These are phyloP conservation scores for Chlamydomonas sp. DNA, from an alignment of 139 green algal genomes.

Conservation along the genomic window DNA sequence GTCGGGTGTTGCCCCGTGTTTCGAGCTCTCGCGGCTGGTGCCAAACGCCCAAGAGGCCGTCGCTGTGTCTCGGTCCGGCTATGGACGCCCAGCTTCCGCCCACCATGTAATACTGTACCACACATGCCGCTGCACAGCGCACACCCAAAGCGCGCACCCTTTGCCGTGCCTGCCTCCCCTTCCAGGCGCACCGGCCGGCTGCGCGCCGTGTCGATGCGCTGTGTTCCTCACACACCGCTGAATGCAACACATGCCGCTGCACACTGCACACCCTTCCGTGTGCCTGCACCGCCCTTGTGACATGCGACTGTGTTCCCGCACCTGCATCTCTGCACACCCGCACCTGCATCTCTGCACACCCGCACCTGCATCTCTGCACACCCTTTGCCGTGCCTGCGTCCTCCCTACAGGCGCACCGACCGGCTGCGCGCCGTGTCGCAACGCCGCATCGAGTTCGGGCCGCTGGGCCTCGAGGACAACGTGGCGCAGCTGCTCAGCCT, in stretches of 20 bases:
- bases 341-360: not conserved
- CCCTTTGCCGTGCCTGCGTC: not conserved
- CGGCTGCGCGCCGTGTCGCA: constrained; percentile 55
- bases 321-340: not conserved
- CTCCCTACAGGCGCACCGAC: constrained; percentile 5
- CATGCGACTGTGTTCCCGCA: not conserved
- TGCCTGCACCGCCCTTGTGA: too few species aligned
- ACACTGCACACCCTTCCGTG: too few species aligned
- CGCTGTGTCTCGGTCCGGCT: too few species aligned
- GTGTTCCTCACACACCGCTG: not conserved
- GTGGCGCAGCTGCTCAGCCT: constrained; percentile 71
- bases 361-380: not conserved
- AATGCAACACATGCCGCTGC: not conserved
- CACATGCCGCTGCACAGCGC: not conserved
- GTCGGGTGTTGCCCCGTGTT: too few species aligned
- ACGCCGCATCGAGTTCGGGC: constrained; percentile 59
- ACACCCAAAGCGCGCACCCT: not conserved
- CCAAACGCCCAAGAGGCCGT: too few species aligned
- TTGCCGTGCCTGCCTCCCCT: not conserved
- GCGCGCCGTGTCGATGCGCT: not conserved
- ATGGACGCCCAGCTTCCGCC: too few species aligned
- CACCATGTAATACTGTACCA: not conserved
- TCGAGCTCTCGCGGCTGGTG: too few species aligned
- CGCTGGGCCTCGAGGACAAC: constrained; percentile 81
- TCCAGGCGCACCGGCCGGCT: constrained; percentile 26